phyloP scores from a whole-genome alignment of 176 grass and related monocot genomes.

The Guadua angustifolia region DNA sequence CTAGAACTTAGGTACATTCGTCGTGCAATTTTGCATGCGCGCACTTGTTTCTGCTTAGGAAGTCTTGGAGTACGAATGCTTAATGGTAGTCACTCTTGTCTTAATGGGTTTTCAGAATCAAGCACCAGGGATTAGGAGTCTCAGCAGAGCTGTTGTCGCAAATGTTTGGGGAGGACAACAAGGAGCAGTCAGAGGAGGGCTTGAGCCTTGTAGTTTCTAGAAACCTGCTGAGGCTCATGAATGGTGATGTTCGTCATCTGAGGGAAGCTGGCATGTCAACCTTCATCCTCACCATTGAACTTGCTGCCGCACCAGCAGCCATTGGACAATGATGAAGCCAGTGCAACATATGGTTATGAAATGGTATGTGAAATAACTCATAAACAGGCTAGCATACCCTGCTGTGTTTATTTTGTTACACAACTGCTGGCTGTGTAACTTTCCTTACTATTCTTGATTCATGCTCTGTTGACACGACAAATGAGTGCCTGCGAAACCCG shows the following conservation, averaged over 20 bases:
- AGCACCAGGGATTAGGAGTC: constrained; percentile 59
- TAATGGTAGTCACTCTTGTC: neutral
- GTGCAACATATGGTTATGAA: neutral
- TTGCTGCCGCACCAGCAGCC: constrained; percentile 54
- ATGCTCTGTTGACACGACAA: neutral
- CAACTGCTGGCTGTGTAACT: neutral
- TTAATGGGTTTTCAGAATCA: constrained; percentile 59
- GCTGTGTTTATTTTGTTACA: neutral
- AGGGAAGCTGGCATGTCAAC: constrained; percentile 70
- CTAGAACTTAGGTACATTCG: constrained; percentile 72
- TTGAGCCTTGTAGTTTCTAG: constrained; percentile 74
- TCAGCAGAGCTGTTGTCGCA: constrained; percentile 70
- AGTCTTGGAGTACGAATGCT: neutral
- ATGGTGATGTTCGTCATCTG: constrained; percentile 73
- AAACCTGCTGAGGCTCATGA: constrained; percentile 92
- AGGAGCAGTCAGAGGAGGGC: constrained; percentile 67
- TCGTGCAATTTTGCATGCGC: constrained; percentile 18
- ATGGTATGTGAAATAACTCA: constrained; percentile 25
- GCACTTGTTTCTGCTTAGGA: constrained; percentile 23
- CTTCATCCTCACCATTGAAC: constrained; percentile 82
- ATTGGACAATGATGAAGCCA: constrained; percentile 18
- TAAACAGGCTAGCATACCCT: neutral
- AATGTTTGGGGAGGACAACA: constrained; percentile 70
- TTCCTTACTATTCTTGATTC: neutral
- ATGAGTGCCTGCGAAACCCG: neutral